These are phyloP conservation scores for Circinella minor DNA, from an alignment of 371 early-diverging fungal species.

Conservation along the genomic window DNA sequence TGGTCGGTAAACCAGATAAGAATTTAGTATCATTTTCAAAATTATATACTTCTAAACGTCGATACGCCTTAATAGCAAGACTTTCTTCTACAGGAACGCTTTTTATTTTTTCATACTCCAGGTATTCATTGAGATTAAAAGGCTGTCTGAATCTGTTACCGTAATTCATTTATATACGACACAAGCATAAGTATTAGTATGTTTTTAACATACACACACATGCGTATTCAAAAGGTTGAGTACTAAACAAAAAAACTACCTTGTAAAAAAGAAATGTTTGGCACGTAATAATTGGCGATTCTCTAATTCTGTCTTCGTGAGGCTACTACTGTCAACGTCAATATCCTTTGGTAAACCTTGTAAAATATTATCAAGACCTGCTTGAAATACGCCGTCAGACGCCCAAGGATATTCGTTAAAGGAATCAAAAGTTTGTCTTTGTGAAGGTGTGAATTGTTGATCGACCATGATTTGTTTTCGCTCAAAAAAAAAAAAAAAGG, in stretches of 20 bases:
- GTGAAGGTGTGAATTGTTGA: slow-evolving; percentile 15
- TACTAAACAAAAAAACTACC: slow-evolving; percentile 9
- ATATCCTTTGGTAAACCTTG: slow-evolving; percentile 20
- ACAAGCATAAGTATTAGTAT: too few relatives aligned
- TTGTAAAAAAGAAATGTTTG: slow-evolving; percentile 62
- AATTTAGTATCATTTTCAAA: slow-evolving; percentile 56
- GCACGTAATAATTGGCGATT: slow-evolving; percentile 43
- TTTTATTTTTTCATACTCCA: slow-evolving; percentile 44
- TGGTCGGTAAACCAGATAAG: slow-evolving; percentile 45
- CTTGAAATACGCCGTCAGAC: slow-evolving; percentile 50
- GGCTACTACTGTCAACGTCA: neutral
- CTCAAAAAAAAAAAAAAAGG: neutral
- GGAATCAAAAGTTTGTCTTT: slow-evolving; percentile 15
- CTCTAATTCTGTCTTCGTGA: slow-evolving; percentile 3
- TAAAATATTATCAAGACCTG: slow-evolving; percentile 44
- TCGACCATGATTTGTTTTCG: neutral
- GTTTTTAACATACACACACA: too few relatives aligned
- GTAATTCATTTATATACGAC: too few relatives aligned
- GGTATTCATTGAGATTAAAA: slow-evolving; percentile 52
- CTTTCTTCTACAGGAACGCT: slow-evolving; percentile 16
- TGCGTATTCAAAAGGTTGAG: too few relatives aligned
- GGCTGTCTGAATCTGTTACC: slow-evolving; percentile 39
- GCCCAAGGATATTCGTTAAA: slow-evolving; percentile 46
- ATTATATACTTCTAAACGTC: slow-evolving; percentile 53
- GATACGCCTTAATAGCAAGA: slow-evolving; percentile 35